phyloP scores from a whole-genome alignment of 116 monocot genomes.

The Cymodocea nodosa region DNA sequence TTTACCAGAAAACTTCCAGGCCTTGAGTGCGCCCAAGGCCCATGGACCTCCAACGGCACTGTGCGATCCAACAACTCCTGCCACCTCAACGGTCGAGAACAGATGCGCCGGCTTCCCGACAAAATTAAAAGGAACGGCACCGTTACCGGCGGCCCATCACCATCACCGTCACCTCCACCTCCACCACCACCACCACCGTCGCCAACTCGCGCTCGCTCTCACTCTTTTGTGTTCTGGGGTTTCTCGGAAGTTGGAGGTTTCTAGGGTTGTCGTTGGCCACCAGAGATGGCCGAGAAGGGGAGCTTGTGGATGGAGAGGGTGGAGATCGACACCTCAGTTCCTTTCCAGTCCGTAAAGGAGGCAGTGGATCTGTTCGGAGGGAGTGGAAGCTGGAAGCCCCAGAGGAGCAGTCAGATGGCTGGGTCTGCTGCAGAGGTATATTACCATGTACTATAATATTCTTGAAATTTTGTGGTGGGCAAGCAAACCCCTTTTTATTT shows the following conservation, averaged over 20 bases:
- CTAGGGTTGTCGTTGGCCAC: not conserved
- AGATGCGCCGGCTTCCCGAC: not conserved
- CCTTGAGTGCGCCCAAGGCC: not conserved
- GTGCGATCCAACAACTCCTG: not conserved
- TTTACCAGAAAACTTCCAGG: too few species aligned
- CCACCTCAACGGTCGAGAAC: not conserved
- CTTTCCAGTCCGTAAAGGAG: constrained; percentile 22
- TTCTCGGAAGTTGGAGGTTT: too few species aligned
- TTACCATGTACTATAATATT: too few species aligned
- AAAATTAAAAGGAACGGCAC: not conserved
- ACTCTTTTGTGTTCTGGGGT: not conserved
- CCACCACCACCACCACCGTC: not conserved
- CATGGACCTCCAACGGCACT: not conserved
- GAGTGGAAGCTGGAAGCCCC: constrained; percentile 11
- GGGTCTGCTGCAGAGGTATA: not conserved
- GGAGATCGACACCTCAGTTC: constrained; percentile 22
- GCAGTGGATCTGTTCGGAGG: constrained; percentile 16
- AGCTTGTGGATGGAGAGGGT: constrained; percentile 17
- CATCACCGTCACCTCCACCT: not conserved
- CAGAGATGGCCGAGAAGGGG: constrained; percentile 5
- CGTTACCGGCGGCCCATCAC: not conserved
- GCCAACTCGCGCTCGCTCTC: not conserved
- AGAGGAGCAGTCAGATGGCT: not conserved
- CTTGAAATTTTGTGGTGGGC: too few species aligned
- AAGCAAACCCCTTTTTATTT: too few species aligned